Base-by-base conservation (phyloP, 257 asterid species). In the Rehmannia glutinosa region DNA sequence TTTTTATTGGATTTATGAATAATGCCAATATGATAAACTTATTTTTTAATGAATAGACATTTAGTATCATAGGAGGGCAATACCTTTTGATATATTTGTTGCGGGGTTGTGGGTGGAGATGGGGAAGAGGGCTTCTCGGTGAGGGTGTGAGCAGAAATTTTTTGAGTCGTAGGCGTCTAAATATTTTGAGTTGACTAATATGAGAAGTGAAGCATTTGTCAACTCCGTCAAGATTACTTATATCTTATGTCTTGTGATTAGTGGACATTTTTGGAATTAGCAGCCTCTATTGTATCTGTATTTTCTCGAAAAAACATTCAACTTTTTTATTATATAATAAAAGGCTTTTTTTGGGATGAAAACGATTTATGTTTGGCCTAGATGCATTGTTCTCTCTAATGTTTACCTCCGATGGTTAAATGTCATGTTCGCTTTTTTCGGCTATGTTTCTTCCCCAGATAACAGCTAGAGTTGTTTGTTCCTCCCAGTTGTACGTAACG, bases 221-320 rank as follows among this genome's bases (percentile, higher is more conserved):
- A 17, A 27, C 63, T 65, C 47, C 19, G 12, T 28, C 50, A 24
- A 24, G 62, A 36, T 10, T 21, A 54, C 45, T 59, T 59, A 43
- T 43, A 43, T 3, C 17, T 43, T 35, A 1, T 36, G 28, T 25
- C 30, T 8, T 16, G 17, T 69, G 68, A 52, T 62, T 16, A 55
- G 20, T 54, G 32, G 28, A 52, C 7, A 62, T 50, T 30, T 39
- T 6, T 41, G 45, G 36, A 9, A 47, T 23, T 49, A 35, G 23
- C 2, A n/a, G 58, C 58, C 66, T 52, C 52, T 7, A 52, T 35
- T 61, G 47, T 62, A 21, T 62, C 27, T 41, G 66, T 23, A n/a
- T n/a, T n/a, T n/a, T n/a, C n/a, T n/a, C n/a, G n/a, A n/a, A n/a
- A n/a, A n/a, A n/a, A n/a, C n/a, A n/a, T n/a, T 63, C 45, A 63